phyloP scores from a whole-genome alignment of 257 asterid species.

The Mitragyna speciosa region DNA sequence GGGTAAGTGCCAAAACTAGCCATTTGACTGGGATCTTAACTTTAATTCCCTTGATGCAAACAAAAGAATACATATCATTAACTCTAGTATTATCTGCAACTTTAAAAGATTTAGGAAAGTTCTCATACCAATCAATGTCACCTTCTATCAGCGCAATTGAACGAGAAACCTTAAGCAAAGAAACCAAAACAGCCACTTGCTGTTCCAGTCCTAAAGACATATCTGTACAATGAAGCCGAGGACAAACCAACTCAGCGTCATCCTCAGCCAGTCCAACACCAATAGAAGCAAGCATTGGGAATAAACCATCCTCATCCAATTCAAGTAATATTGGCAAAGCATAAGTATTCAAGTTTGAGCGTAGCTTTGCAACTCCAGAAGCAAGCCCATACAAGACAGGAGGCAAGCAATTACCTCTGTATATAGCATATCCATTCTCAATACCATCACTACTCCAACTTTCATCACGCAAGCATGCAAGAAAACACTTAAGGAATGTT shows the following conservation, averaged over 20 bases:
- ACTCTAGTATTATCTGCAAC: slow-evolving; percentile 40
- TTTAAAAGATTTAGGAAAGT: slow-evolving; percentile 35
- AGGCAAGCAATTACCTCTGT: slow-evolving; percentile 68
- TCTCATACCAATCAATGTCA: slow-evolving; percentile 76
- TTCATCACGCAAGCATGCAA: slow-evolving; percentile 88
- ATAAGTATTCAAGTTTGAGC: slow-evolving; percentile 86
- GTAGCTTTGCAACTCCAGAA: slow-evolving; percentile 71
- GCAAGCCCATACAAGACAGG: slow-evolving; percentile 80
- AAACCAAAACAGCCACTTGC: slow-evolving; percentile 72
- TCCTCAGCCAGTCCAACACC: slow-evolving; percentile 53
- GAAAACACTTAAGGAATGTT: slow-evolving; percentile 81
- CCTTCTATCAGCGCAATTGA: slow-evolving; percentile 84
- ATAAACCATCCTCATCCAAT: slow-evolving; percentile 75
- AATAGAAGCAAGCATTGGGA: slow-evolving; percentile 74
- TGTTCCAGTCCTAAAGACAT: slow-evolving; percentile 58
- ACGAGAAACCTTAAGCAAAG: slow-evolving; percentile 90
- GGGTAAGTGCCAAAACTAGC: slow-evolving; percentile 79
- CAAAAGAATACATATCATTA: slow-evolving; percentile 41
- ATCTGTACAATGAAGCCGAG: slow-evolving; percentile 39
- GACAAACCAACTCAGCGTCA: slow-evolving; percentile 40
- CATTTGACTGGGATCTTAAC: slow-evolving; percentile 74
- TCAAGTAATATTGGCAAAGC: slow-evolving; percentile 84
- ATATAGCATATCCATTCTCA: slow-evolving; percentile 63
- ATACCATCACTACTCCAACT: slow-evolving; percentile 83
- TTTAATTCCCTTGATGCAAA: slow-evolving; percentile 59